A percentile compares a stretch with the other conserved stretches of the same genome.
These are phyloP conservation scores for Pharnaceum exiguum DNA, from an alignment of 148 eudicot species.

Conservation along the genomic window DNA sequence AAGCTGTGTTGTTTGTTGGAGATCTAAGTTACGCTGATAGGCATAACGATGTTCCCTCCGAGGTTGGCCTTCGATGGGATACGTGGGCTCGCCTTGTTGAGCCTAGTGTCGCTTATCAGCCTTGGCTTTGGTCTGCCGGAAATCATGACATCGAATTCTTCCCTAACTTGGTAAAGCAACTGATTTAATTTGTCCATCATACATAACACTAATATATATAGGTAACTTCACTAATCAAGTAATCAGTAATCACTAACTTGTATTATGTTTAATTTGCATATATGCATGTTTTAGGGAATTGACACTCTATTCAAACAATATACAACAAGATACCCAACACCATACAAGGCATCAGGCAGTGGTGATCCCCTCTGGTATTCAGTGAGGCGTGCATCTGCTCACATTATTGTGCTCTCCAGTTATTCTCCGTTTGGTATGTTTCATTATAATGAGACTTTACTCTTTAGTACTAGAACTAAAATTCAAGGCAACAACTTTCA, in stretches of 20 bases:
- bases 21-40: constrained; percentile 54
- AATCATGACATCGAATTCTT: constrained; percentile 52
- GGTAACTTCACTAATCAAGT: neutral
- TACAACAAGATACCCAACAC: constrained; percentile 36
- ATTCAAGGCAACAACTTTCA: no score
- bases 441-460: neutral
- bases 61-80: constrained; percentile 46
- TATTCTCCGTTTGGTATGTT: constrained; percentile 22
- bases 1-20: constrained; percentile 43
- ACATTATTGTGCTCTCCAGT: constrained; percentile 22
- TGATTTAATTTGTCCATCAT: neutral
- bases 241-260: no score
- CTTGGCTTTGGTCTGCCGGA: constrained; percentile 53
- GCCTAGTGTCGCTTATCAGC: constrained; percentile 48
- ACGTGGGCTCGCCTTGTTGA: constrained; percentile 49
- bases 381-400: constrained; percentile 25
- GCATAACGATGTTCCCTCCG: constrained; percentile 20
- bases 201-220: neutral
- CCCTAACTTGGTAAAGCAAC: constrained; percentile 38
- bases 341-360: constrained; percentile 30
- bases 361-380: constrained; percentile 24
- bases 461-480: neutral
- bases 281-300: constrained; percentile 24
- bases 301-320: constrained; percentile 34
- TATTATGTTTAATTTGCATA: no score